phyloP scores from a whole-genome alignment of 257 asterid species.

The Nicotiana noctiflora region DNA sequence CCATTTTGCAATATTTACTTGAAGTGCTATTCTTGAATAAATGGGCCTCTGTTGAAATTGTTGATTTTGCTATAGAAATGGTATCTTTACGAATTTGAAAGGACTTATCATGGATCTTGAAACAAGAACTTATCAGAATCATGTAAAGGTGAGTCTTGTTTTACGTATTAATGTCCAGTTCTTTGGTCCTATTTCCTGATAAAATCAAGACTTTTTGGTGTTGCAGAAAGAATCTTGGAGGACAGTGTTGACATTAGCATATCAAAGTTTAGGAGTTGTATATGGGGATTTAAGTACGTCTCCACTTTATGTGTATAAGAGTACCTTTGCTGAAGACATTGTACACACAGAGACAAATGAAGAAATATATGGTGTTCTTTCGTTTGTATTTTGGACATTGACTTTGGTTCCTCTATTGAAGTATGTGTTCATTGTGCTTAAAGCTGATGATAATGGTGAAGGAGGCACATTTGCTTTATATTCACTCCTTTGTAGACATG shows the following conservation, averaged over 20 bases:
- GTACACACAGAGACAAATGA: slow-evolving; percentile 64
- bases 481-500: slow-evolving; percentile 70
- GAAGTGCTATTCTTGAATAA: slow-evolving; percentile 23
- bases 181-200: neutral
- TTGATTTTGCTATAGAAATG: slow-evolving; percentile 33
- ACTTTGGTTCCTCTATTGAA: slow-evolving; percentile 69
- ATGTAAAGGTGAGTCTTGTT: slow-evolving; percentile 39
- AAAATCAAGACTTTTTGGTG: neutral
- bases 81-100: slow-evolving; percentile 31
- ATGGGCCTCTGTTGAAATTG: slow-evolving; percentile 24
- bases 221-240: slow-evolving; percentile 84
- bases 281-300: slow-evolving; percentile 89
- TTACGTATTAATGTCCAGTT: neutral
- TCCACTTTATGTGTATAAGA: slow-evolving; percentile 74
- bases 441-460: slow-evolving; percentile 91
- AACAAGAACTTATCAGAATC: slow-evolving; percentile 41
- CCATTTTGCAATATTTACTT: neutral
- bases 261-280: slow-evolving; percentile 83
- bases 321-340: slow-evolving; percentile 78
- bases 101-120: slow-evolving; percentile 59
- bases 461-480: slow-evolving; percentile 89
- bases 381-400: slow-evolving; percentile 75
- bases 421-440: slow-evolving; percentile 75
- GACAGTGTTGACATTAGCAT: slow-evolving; percentile 64
- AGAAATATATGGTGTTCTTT: slow-evolving; percentile 71